Evolutionary conservation across 192 early-diverging fungal genomes (phyloP).

Genomic region (Lunasporangiospora selenospora): DNA sequence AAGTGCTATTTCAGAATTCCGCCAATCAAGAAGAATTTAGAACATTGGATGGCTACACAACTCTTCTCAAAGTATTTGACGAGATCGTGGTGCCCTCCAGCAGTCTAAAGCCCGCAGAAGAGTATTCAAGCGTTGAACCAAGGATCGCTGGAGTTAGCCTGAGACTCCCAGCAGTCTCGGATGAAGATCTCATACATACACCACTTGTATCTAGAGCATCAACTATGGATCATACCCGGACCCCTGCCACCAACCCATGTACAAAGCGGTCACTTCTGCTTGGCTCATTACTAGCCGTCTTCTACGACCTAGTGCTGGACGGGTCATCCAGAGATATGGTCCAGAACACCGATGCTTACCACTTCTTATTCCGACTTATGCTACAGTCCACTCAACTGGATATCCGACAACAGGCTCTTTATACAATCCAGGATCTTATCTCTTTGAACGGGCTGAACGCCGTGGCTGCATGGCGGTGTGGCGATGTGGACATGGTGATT

Average conservation of each 20-base stretch:
- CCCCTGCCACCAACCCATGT: too few relatives aligned
- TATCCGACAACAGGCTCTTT: slow-evolving; percentile 44
- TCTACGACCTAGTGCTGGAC: slow-evolving; percentile 37
- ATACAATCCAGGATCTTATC: slow-evolving; percentile 48
- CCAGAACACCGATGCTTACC: slow-evolving; percentile 38
- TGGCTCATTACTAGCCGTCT: slow-evolving; percentile 27
- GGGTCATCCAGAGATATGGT: slow-evolving; percentile 45
- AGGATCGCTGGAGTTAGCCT: too few relatives aligned
- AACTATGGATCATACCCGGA: too few relatives aligned
- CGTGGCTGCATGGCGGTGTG: slow-evolving; percentile 47
- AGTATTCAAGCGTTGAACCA: too few relatives aligned
- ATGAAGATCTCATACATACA: too few relatives aligned
- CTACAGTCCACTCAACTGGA: slow-evolving; percentile 46
- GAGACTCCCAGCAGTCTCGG: too few relatives aligned
- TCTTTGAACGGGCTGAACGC: slow-evolving; percentile 45
- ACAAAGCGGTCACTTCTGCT: slow-evolving; percentile 28
- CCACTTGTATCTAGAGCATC: too few relatives aligned
- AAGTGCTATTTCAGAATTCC: slow-evolving; percentile 45
- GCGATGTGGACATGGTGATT: slow-evolving; percentile 33
- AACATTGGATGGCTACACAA: slow-evolving; percentile 42
- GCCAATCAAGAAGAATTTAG: slow-evolving; percentile 42
- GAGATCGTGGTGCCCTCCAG: slow-evolving; percentile 28
- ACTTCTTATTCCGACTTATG: slow-evolving; percentile 38
- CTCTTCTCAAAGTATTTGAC: slow-evolving; percentile 40
- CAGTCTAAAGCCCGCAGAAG: neutral